Conservation (phyloP, 176 grass and related monocot genomes). For the Pharus latifolius region DNA sequence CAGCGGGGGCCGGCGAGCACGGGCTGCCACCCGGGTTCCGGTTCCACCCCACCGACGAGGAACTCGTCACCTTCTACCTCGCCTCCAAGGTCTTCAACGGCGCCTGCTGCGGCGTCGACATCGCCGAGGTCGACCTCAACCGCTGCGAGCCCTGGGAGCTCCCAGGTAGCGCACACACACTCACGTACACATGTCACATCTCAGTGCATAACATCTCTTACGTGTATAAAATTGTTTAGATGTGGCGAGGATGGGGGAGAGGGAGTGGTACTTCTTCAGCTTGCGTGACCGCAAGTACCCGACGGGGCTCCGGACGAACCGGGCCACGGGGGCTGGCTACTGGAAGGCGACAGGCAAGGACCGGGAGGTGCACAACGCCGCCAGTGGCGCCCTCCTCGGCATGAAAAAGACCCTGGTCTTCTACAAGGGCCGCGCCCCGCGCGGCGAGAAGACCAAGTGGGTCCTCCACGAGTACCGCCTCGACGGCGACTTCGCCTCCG, state of each 20-base stretch:
- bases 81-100: slow-evolving; percentile 91
- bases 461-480: slow-evolving; percentile 95
- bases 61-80: slow-evolving; percentile 91
- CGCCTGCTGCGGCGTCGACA: slow-evolving; percentile 63
- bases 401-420: slow-evolving; percentile 99
- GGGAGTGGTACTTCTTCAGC: slow-evolving; percentile 99
- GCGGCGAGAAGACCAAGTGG: slow-evolving; percentile 99
- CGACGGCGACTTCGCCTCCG: slow-evolving; percentile 68
- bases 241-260: slow-evolving; percentile 74
- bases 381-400: slow-evolving; percentile 56
- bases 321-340: slow-evolving; percentile 79
- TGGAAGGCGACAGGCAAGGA: slow-evolving; percentile 99
- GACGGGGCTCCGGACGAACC: slow-evolving; percentile 85
- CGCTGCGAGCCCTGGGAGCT: slow-evolving; percentile 95
- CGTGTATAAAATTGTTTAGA: slow-evolving; percentile 11
- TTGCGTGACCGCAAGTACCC: slow-evolving; percentile 95
- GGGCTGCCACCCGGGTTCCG: slow-evolving; percentile 86
- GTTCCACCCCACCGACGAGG: slow-evolving; percentile 96
- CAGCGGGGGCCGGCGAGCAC: slow-evolving; percentile 44
- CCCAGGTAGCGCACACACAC: slow-evolving; percentile 39
- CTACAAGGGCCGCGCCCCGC: slow-evolving; percentile 76
- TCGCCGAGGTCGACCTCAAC: slow-evolving; percentile 92
- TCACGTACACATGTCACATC: background rate
- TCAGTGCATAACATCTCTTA: background rate
- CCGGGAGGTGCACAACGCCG: slow-evolving; percentile 67